Conservation (phyloP, 257 asterid genomes). For the Anisodus tanguticus region DNA sequence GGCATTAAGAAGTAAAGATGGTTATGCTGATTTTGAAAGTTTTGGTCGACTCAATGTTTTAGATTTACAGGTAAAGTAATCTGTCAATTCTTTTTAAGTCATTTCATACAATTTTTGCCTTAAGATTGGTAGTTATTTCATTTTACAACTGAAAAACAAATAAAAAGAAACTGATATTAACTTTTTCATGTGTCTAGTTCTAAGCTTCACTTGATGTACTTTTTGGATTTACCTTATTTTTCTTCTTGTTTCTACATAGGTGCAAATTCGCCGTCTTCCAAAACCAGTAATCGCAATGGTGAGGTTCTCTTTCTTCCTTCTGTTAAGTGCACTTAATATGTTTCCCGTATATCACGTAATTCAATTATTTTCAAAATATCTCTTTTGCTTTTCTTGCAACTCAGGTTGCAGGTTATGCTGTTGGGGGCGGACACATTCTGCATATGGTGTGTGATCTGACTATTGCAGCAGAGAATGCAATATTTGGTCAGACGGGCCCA, state of each 20-base stretch:
- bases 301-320: constrained; percentile 16
- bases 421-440: constrained; percentile 94
- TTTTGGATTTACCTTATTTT: background rate
- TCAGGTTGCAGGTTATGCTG: constrained; percentile 98
- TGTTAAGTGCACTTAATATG: background rate
- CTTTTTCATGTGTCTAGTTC: background rate
- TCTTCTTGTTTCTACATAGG: constrained; percentile 47
- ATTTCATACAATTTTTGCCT: background rate
- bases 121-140: background rate
- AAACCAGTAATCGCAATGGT: constrained; percentile 99
- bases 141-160: background rate
- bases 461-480: constrained; percentile 91
- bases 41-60: constrained; percentile 91
- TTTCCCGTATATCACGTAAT: background rate
- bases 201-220: background rate
- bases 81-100: background rate
- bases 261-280: constrained; percentile 94
- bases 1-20: constrained; percentile 78
- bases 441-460: constrained; percentile 96
- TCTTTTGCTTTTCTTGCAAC: constrained; percentile 33
- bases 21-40: constrained; percentile 78
- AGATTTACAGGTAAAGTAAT: constrained; percentile 71
- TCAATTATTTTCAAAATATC: background rate
- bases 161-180: background rate
- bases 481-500: constrained; percentile 98